A percentile compares a stretch with the other conserved stretches of the same genome.
Conservation (phyloP, 2,329 filamentous ascomycete genomes). For the Monosporascus sp. region DNA sequence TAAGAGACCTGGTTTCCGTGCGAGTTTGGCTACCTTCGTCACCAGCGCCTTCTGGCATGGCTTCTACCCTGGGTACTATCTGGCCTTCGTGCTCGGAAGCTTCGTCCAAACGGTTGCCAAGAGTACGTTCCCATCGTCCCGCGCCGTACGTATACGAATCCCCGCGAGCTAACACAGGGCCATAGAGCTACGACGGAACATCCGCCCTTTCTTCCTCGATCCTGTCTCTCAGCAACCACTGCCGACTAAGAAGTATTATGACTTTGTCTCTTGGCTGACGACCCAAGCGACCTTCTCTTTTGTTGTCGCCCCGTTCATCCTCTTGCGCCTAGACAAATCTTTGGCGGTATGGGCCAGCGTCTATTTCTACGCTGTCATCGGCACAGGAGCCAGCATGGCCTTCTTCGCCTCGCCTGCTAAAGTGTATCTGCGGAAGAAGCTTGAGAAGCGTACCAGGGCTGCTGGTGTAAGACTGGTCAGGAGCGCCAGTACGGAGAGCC, state of each 20-base stretch:
- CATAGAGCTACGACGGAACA: slow-evolving; percentile 79
- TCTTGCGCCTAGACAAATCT: slow-evolving; percentile 68
- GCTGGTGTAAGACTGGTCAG: slow-evolving; percentile 41
- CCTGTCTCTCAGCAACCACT: slow-evolving; percentile 65
- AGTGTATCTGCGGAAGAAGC: slow-evolving; percentile 44
- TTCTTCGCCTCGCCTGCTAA: slow-evolving; percentile 82
- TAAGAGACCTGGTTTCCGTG: slow-evolving; percentile 93
- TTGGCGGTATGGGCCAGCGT: slow-evolving; percentile 75
- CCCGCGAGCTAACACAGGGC: slow-evolving; percentile 7
- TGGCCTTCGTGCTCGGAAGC: slow-evolving; percentile 82
- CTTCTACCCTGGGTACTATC: slow-evolving; percentile 94
- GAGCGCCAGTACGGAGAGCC: slow-evolving; percentile 51
- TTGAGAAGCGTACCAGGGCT: slow-evolving; percentile 52
- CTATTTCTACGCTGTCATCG: slow-evolving; percentile 79
- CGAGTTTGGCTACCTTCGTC: slow-evolving; percentile 86
- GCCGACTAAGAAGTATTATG: slow-evolving; percentile 78
- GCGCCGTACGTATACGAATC: background rate
- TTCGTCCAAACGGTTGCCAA: slow-evolving; percentile 92
- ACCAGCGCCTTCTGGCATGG: slow-evolving; percentile 98
- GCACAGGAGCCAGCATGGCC: slow-evolving; percentile 56
- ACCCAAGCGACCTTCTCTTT: slow-evolving; percentile 85
- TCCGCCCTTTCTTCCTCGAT: slow-evolving; percentile 90
- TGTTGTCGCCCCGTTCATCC: slow-evolving; percentile 75
- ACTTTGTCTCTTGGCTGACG: slow-evolving; percentile 65
- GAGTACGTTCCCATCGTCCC: slow-evolving; percentile 55